Percentiles rank a stretch among this genome's conserved stretches.
phyloP scores from a whole-genome alignment of 2,329 filamentous ascomycete genomes.

The Fusarium nelsonii region DNA sequence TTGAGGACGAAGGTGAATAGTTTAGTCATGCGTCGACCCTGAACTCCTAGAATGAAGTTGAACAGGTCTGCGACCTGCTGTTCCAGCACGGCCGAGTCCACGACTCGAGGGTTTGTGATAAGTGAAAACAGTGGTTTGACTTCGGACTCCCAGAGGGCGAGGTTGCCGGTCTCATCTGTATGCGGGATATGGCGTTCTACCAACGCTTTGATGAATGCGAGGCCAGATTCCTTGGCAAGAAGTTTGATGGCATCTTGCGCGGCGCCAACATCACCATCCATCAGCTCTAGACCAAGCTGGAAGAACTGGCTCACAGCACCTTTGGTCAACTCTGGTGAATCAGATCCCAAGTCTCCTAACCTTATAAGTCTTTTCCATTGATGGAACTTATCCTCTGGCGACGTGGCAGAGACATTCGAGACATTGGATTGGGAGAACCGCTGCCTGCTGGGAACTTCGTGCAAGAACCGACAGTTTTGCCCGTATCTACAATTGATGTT shows the following conservation, averaged over 20 bases:
- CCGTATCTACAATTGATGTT: neutral
- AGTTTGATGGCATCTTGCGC: conserved; percentile 3
- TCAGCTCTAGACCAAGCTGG: neutral
- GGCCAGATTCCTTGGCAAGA: neutral
- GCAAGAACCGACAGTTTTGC: neutral
- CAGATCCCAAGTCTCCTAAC: neutral
- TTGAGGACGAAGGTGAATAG: neutral
- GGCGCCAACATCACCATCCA: conserved; percentile 2
- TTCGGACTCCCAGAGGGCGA: neutral
- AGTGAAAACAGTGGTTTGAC: conserved; percentile 1
- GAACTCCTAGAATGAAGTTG: conserved; percentile 10
- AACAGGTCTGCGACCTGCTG: conserved; percentile 1
- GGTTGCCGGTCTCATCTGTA: rapidly evolving
- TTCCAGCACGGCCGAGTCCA: conserved; percentile 7
- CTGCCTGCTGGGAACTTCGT: neutral
- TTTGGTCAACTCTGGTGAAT: neutral
- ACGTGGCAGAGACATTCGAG: neutral
- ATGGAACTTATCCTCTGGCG: neutral
- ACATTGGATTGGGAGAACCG: neutral
- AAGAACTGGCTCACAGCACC: neutral
- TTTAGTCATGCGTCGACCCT: neutral
- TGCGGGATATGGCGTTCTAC: neutral
- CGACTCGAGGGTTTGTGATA: neutral
- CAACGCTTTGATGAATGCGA: neutral
- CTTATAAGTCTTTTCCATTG: conserved; percentile 1